phyloP scores from a whole-genome alignment of 164 flowering plant genomes.

The Tinospora cordifolia region DNA sequence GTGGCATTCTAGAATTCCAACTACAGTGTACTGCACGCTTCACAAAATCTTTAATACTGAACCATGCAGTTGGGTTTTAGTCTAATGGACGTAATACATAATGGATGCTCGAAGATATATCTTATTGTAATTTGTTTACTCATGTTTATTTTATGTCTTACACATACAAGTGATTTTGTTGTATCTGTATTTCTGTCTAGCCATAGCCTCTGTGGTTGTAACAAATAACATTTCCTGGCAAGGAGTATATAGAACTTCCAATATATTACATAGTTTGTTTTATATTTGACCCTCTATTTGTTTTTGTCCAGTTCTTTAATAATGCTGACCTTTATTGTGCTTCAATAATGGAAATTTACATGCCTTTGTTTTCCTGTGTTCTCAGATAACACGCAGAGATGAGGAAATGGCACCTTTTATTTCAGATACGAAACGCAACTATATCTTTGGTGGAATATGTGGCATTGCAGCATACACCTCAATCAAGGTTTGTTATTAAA shows the following conservation, averaged over 20 bases:
- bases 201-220: too few species aligned
- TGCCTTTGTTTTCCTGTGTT: background rate
- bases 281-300: background rate
- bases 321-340: background rate
- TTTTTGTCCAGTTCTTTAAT: background rate
- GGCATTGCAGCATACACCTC: slow-evolving; percentile 72
- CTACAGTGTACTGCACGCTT: too few species aligned
- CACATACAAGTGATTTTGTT: too few species aligned
- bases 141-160: too few species aligned
- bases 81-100: background rate
- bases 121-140: too few species aligned
- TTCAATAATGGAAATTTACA: background rate
- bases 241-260: too few species aligned
- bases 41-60: background rate
- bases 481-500: slow-evolving; percentile 63
- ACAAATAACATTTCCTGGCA: too few species aligned
- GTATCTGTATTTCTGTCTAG: too few species aligned
- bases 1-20: background rate
- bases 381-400: slow-evolving; percentile 88
- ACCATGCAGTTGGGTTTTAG: background rate
- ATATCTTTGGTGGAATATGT: slow-evolving; percentile 96
- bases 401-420: slow-evolving; percentile 96
- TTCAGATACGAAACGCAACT: slow-evolving; percentile 62
- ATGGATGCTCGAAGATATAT: too few species aligned
- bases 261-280: background rate